Percentiles rank a stretch among this genome's conserved stretches.
Conservation (phyloP, 768 basidiomycete genomes). For the Cyclocybe cylindracea region DNA sequence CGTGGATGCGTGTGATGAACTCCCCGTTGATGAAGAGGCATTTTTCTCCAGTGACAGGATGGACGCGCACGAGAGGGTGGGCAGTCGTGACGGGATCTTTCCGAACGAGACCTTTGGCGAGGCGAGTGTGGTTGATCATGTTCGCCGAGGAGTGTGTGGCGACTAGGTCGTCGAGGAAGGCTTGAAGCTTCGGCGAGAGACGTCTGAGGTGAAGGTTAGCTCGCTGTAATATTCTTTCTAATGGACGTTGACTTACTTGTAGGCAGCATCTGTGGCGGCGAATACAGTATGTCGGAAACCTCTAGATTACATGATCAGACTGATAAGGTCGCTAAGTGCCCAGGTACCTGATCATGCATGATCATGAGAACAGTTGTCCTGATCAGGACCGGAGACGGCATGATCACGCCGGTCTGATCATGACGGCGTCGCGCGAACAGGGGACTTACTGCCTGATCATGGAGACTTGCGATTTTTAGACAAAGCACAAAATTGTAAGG, state of each 20-base stretch:
- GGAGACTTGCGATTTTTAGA: too few species aligned
- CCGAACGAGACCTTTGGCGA: conserved; percentile 23
- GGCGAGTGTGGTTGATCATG: conserved; percentile 22
- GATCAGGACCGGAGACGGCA: too few species aligned
- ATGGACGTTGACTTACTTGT: conserved; percentile 5
- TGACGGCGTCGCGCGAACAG: too few species aligned
- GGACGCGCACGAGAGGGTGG: conserved; percentile 31
- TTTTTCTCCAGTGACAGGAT: conserved; percentile 26
- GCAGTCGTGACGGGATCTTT: conserved; percentile 25
- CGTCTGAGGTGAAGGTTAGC: background rate
- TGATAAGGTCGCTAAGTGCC: too few species aligned
- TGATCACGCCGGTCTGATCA: too few species aligned
- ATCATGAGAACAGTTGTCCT: too few species aligned
- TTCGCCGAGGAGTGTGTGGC: conserved; percentile 25
- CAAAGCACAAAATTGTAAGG: too few species aligned
- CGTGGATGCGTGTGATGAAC: conserved; percentile 24
- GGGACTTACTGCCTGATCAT: too few species aligned
- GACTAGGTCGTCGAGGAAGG: conserved; percentile 12
- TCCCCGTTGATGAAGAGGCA: conserved; percentile 29
- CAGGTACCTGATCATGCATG: too few species aligned
- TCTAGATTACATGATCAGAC: too few species aligned
- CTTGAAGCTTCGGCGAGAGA: conserved; percentile 11
- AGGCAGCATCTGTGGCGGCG: conserved; percentile 12
- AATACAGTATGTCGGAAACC: too few species aligned
- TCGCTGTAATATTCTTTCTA: background rate